phyloP scores from a whole-genome alignment of 371 early-diverging fungal species.

The Saksenaea vasiformis region DNA sequence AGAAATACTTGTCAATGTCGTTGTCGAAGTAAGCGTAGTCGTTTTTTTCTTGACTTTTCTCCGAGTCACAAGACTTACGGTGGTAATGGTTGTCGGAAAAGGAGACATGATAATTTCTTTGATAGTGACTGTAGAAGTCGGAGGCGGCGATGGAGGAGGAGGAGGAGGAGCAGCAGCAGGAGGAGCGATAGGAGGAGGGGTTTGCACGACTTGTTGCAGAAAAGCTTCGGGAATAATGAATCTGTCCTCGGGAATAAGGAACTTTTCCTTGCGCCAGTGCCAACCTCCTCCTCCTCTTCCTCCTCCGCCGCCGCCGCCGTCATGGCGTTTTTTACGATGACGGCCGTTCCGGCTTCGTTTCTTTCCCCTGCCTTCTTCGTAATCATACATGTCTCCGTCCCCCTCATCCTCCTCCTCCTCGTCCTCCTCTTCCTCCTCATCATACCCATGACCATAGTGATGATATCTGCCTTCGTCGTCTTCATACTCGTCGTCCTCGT shows the following conservation, averaged over 20 bases:
- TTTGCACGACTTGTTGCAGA: slow-evolving; percentile 6
- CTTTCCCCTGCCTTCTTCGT: not conserved
- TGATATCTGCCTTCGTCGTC: not conserved
- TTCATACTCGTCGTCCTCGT: not conserved
- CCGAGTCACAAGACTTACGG: slow-evolving; percentile 1
- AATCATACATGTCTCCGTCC: not conserved
- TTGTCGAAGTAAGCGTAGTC: slow-evolving; percentile 2
- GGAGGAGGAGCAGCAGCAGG: not conserved
- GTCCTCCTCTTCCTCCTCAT: not conserved
- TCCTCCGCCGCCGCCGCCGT: not conserved
- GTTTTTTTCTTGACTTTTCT: slow-evolving; percentile 4
- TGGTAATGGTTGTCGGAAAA: not conserved
- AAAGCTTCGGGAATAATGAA: not conserved
- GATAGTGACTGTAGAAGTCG: not conserved
- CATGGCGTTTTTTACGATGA: not conserved
- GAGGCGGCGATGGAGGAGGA: not conserved
- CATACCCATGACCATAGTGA: not conserved
- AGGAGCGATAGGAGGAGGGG: slow-evolving; percentile 2
- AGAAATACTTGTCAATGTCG: slow-evolving; percentile 4
- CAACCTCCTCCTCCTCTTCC: not conserved
- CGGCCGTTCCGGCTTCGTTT: not conserved
- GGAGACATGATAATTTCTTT: slow-evolving; percentile 3
- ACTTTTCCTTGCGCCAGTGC: slow-evolving; percentile 3
- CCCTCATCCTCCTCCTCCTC: not conserved
- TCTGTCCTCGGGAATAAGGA: not conserved